These are phyloP conservation scores for Beauveria sp. DNA, from an alignment of 2,329 filamentous ascomycete genomes.

Conservation along the genomic window DNA sequence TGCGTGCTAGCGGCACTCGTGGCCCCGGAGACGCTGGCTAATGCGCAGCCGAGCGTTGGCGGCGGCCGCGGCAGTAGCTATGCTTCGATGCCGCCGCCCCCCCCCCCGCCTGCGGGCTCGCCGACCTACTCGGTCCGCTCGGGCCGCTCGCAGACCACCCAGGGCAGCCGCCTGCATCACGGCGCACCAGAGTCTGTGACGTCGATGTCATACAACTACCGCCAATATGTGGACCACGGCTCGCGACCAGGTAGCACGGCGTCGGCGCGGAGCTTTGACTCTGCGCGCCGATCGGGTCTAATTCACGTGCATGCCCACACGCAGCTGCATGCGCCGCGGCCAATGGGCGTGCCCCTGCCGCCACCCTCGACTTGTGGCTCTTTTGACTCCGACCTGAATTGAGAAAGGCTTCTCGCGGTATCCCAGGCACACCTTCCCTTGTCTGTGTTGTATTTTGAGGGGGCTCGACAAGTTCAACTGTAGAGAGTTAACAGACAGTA, in stretches of 20 bases:
- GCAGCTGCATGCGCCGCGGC: conserved; percentile 7
- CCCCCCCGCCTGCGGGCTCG: background rate
- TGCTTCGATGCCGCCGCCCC: conserved; percentile 5
- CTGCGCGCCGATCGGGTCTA: background rate
- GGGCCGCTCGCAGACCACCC: background rate
- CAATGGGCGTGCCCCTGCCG: conserved; percentile 4
- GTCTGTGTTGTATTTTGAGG: background rate
- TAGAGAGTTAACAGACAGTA: background rate
- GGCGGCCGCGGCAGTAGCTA: background rate
- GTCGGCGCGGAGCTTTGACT: conserved; percentile 5
- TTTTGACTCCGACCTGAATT: conserved; percentile 9
- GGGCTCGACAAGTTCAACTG: background rate
- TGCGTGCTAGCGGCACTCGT: conserved; percentile 54
- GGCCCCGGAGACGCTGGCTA: conserved; percentile 21
- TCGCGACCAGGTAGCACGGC: conserved; percentile 1
- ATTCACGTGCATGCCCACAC: conserved; percentile 10
- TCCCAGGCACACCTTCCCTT: background rate
- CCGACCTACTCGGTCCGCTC: conserved; percentile 1
- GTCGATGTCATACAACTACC: conserved; percentile 1
- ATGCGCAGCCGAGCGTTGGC: background rate
- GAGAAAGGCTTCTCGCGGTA: no score
- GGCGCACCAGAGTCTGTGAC: background rate
- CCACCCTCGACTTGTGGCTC: conserved; percentile 7
- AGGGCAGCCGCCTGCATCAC: background rate
- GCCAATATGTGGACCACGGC: background rate